Evolutionary conservation across 2,329 filamentous ascomycete genomes (phyloP).

Genomic region (Penicillium sp.): DNA sequence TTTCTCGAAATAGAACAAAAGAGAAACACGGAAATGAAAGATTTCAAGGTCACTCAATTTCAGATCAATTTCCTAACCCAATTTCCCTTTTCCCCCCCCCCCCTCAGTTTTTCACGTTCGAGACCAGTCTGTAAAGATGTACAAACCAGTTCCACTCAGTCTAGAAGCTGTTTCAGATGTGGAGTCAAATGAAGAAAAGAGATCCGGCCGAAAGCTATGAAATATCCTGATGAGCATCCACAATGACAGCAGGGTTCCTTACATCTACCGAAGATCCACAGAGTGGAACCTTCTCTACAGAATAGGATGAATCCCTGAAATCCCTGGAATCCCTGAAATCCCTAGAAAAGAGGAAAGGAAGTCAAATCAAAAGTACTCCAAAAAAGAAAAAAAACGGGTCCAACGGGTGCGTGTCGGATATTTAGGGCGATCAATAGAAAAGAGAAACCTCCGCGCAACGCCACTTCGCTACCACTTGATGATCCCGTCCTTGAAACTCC

Average conservation of each 20-base stretch:
- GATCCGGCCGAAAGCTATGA: background rate
- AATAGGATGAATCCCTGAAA: too few species aligned
- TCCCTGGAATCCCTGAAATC: too few species aligned
- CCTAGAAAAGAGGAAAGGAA: background rate
- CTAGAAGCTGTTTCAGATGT: slow-evolving; percentile 21
- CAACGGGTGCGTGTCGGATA: slow-evolving; percentile 20
- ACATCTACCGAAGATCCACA: slow-evolving; percentile 19
- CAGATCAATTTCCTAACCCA: background rate
- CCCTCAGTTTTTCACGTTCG: background rate
- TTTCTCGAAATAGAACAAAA: too few species aligned
- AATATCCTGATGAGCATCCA: background rate
- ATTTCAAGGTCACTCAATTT: too few species aligned
- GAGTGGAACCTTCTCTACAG: too few species aligned
- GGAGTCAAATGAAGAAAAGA: slow-evolving; percentile 9
- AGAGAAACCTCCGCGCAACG: slow-evolving; percentile 3
- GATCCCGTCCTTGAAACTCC: slow-evolving; percentile 16
- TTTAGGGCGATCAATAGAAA: slow-evolving; percentile 19
- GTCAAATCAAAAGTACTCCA: too few species aligned
- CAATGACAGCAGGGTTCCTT: slow-evolving; percentile 18
- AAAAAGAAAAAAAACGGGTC: slow-evolving; percentile 2
- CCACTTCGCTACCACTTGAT: slow-evolving; percentile 19
- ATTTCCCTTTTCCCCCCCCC: background rate
- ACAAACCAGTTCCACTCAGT: background rate
- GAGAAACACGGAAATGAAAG: too few species aligned
- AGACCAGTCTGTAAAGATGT: background rate